Base-by-base conservation (phyloP, 2,329 filamentous ascomycete species). In the Calonectria pauciramosa region DNA sequence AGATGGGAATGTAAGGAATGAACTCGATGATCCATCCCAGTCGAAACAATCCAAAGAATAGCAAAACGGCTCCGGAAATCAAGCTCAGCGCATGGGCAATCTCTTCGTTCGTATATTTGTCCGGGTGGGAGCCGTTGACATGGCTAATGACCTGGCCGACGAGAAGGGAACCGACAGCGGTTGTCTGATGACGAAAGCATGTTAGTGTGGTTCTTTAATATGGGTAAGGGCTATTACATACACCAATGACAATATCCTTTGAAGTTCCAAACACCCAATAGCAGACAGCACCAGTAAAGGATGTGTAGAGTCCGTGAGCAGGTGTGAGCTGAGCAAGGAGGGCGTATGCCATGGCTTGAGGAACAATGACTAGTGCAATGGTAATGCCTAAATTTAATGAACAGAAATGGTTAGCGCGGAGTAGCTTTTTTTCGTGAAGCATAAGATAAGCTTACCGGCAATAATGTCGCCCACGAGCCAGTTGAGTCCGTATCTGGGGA, bases 251-350 rank as follows among this genome's bases (percentile, higher is more conserved):
- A 82, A 96, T 96, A 83, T 96, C 94, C 81, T 96, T 96, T 10
- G 94, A 96, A 0, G 94, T 96, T 44, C 94, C 94, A 82, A 96
- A 96, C 72, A 95, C 90, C 94, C 94, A 96, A 85, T 96, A 96
- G 68, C 95, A 88, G 68, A 95, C 85, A 38, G 95, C 94, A 65
- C 94, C 94, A 83, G 95, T 94, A 81, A 96, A 96, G 0, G 94
- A 96, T 0, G 94, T 95, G 85, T 96, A 96, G 0, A 96, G 87
- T 44, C 94, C 94, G 80, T 91, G 96, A 78, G 95, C 90, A 3
- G 92, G 89, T 0, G 89, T 88, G 20, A 96, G 86, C 52, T 92
- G 87, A 30, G 94, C 94, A 28, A 96, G 88, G 41, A 92, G 86
- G 16, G 94, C 94, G 82, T 96, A 96, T 0, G 94, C 94, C 93